Conservation (phyloP, 2,329 filamentous ascomycete genomes). For the Exutisphaerella laricina region DNA sequence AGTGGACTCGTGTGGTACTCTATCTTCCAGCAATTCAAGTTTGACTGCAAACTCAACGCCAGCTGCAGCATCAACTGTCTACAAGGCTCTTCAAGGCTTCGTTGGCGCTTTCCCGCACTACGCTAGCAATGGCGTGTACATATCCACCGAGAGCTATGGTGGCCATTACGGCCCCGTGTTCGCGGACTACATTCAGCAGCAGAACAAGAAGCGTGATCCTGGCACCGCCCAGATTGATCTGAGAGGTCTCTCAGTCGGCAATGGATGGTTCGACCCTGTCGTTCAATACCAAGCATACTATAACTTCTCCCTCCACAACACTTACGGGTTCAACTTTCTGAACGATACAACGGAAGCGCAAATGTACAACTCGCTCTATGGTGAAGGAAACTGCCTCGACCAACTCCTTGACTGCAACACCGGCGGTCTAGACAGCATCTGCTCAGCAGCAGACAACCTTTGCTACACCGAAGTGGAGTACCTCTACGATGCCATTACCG, state of each 20-base stretch:
- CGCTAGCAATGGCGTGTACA: conserved; percentile 25
- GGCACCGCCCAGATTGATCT: conserved; percentile 29
- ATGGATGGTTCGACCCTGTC: conserved; percentile 54
- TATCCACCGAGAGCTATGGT: conserved; percentile 27
- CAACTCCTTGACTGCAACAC: conserved; percentile 50
- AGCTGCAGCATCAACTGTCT: conserved; percentile 53
- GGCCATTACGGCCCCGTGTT: conserved; percentile 27
- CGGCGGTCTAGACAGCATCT: conserved; percentile 47
- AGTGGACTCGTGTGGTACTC: conserved; percentile 47
- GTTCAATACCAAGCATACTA: conserved; percentile 54
- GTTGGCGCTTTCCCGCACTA: conserved; percentile 51
- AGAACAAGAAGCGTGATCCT: conserved; percentile 31
- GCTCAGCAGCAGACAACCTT: conserved; percentile 50
- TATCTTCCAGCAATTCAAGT: conserved; percentile 46
- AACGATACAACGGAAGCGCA: conserved; percentile 45
- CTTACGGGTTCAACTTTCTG: conserved; percentile 50
- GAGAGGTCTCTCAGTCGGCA: conserved; percentile 38
- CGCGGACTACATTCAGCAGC: conserved; percentile 25
- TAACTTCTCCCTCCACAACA: conserved; percentile 53
- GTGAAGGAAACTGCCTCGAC: conserved; percentile 56
- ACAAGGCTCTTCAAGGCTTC: conserved; percentile 57
- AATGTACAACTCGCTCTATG: conserved; percentile 57
- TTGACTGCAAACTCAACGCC: conserved; percentile 51
- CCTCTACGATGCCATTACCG: conserved; percentile 47
- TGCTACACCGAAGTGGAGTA: conserved; percentile 50